Evolutionary conservation across 352 stramenopile genomes (phyloP).

Genomic region (Pythium dissimile): DNA sequence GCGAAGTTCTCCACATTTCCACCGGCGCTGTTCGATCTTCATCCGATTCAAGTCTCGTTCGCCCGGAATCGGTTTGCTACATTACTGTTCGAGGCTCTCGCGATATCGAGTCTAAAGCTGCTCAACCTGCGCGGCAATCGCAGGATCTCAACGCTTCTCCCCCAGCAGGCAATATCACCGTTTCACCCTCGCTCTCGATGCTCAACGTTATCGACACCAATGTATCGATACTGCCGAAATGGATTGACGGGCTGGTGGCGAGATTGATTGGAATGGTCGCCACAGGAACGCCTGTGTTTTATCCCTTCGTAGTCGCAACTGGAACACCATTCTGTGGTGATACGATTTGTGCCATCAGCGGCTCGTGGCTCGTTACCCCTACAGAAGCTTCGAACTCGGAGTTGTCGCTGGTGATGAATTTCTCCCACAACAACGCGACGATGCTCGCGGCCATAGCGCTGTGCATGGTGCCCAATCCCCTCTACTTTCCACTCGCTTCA

Average conservation of each 20-base stretch:
- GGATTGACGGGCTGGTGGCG: neutral
- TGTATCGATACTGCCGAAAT: neutral
- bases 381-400: neutral
- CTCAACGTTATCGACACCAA: conserved; percentile 9
- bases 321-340: conserved; percentile 1
- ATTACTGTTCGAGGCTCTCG: conserved; percentile 6
- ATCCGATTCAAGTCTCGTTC: conserved; percentile 8
- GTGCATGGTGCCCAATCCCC: neutral
- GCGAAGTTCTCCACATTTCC: conserved; percentile 2
- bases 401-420: conserved; percentile 1
- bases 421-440: neutral
- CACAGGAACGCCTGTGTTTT: neutral
- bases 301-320: neutral
- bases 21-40: neutral
- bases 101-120: neutral
- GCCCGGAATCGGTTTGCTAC: neutral
- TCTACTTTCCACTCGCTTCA: neutral
- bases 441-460: neutral
- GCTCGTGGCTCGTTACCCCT: neutral
- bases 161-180: neutral
- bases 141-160: conserved; percentile 1
- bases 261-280: neutral
- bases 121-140: conserved; percentile 8
- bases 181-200: neutral
- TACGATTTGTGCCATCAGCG: neutral